phyloP scores from a whole-genome alignment of 108 stramenopile genomes.

The Cyclostephanos invisitatus region DNA sequence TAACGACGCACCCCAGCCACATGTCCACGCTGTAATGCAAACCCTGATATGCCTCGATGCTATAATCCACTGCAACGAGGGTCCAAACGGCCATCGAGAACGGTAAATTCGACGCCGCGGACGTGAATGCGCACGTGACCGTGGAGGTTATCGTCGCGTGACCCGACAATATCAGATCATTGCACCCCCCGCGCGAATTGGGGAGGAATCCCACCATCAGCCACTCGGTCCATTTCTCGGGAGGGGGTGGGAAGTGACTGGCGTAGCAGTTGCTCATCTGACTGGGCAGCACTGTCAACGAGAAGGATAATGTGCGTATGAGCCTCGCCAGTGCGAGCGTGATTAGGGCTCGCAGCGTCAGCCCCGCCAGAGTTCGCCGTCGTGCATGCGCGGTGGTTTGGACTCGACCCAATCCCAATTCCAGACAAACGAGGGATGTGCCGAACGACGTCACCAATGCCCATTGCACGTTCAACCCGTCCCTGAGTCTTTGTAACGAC shows the following conservation, averaged over 20 bases:
- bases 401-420: conserved; percentile 40
- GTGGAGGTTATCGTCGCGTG: conserved; percentile 81
- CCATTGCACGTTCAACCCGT: conserved; percentile 76
- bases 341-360: conserved; percentile 57
- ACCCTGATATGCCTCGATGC: conserved; percentile 80
- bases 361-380: conserved; percentile 55
- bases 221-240: conserved; percentile 66
- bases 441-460: conserved; percentile 68
- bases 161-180: conserved; percentile 84
- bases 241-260: conserved; percentile 70
- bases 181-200: conserved; percentile 74
- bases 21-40: conserved; percentile 88
- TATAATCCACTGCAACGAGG: conserved; percentile 70
- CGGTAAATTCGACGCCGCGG: conserved; percentile 47
- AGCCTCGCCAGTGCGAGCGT: conserved; percentile 62
- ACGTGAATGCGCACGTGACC: conserved; percentile 64
- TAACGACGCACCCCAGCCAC: conserved; percentile 78
- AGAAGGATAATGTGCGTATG: conserved; percentile 71
- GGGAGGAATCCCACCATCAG: conserved; percentile 71
- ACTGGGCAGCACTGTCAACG: conserved; percentile 75
- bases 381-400: background rate
- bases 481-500: conserved; percentile 57
- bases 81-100: conserved; percentile 72
- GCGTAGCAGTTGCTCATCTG: conserved; percentile 67
- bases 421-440: conserved; percentile 59